Percentiles rank a stretch among this genome's conserved stretches.
Conservation (phyloP, 2,329 filamentous ascomycete genomes). For the Thelonectria olida region DNA sequence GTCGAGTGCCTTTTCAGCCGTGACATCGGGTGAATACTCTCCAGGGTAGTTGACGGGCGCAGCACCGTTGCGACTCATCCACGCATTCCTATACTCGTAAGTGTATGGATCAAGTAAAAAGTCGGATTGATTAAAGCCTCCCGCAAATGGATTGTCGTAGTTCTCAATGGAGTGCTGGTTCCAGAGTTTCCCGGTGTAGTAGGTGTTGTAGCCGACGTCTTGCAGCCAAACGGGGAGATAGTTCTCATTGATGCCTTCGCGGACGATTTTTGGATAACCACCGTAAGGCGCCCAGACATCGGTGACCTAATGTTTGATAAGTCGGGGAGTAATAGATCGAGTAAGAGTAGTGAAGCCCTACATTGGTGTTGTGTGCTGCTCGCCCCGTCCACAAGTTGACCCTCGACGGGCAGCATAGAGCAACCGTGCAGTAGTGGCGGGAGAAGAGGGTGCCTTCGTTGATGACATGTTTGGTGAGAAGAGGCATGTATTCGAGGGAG, state of each 20-base stretch:
- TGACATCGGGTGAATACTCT: conserved; percentile 62
- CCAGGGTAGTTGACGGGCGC: conserved; percentile 61
- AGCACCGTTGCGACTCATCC: conserved; percentile 68
- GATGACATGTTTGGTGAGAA: conserved; percentile 61
- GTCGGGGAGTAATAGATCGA: no score
- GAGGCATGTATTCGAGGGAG: conserved; percentile 66
- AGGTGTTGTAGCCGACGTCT: conserved; percentile 72
- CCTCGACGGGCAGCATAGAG: conserved; percentile 71
- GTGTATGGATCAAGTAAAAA: conserved; percentile 73
- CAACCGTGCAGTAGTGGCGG: conserved; percentile 70
- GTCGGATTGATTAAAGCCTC: conserved; percentile 64
- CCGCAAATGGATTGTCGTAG: conserved; percentile 64
- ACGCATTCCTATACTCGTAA: conserved; percentile 73
- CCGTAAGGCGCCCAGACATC: conserved; percentile 60
- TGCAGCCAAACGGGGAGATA: conserved; percentile 73
- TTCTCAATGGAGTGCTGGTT: conserved; percentile 69
- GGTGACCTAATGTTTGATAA: conserved; percentile 47
- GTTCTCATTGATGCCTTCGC: conserved; percentile 69
- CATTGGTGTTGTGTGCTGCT: conserved; percentile 74
- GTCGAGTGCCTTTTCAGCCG: conserved; percentile 58
- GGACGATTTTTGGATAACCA: conserved; percentile 64
- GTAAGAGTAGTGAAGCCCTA: conserved; percentile 41
- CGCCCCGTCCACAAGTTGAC: conserved; percentile 72
- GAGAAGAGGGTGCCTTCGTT: conserved; percentile 66
- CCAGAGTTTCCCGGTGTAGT: conserved; percentile 77